Evolutionary conservation across 345 rosid genomes (phyloP), one percentile per base, ranked within the genome.

Genomic region (thale cress (Arabidopsis thaliana)): DNA sequence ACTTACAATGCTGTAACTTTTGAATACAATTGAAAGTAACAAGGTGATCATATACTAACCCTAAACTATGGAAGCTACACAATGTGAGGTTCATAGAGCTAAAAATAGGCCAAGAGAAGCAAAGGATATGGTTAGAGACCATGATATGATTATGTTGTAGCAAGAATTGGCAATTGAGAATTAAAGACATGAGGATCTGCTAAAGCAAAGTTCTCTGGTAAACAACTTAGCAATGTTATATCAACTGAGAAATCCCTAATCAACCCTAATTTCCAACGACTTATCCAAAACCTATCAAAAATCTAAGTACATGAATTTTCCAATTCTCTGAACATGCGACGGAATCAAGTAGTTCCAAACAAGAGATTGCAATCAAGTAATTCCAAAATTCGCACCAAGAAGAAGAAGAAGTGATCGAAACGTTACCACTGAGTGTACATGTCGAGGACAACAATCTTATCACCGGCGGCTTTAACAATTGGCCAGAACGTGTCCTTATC

Each of bases 341-440:
- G 9, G 20, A 53, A 7, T 13, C 34, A 66, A 49, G 1, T 32
- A 37, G 41, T 24, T 38, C 65, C 46, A 57, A 33, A 57, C 63
- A 56, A 4, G 9, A 33, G n/a, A 63, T 22, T 55, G 38, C 59
- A 65, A 65, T 34, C 13, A 65, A 57, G 11, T 55, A 3, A 51
- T 3, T 8, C 8, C 9, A 34, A 34, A 30, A 30, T 12, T 14
- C 23, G 13, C 20, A 42, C 1, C 40, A 22, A 52, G 0, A 30
- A 50, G 36, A 67, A 5, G 20, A 25, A 33, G 25, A 20, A 2
- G 36, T 65, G 62, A 40, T 72, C 45, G n/a, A 7, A 46, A 34
- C 20, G 4, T 78, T 80, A 93, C 98, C 98, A 93, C 46, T 93
- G 98, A 38, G 98, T 93, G 79, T 91, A 93, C 98, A 91, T 93